A percentile compares a stretch with the other conserved stretches of the same genome.
Evolutionary conservation across 2,329 filamentous ascomycete genomes (phyloP).

Genomic region (Proliferodiscus dingleyae): DNA sequence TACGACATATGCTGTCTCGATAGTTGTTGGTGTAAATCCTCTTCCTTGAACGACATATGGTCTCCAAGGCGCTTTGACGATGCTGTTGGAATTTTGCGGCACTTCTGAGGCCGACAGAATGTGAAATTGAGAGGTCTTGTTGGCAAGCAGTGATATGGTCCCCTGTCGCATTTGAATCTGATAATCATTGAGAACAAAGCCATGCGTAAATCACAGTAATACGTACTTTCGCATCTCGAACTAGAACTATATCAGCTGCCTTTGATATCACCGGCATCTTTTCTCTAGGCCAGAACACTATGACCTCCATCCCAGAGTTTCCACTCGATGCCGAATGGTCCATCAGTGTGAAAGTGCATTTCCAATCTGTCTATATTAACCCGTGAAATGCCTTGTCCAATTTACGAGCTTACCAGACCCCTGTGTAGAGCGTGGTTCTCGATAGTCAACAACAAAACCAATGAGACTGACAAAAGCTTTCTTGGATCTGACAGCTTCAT

Average conservation of each 20-base stretch:
- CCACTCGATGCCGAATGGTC: slow-evolving; percentile 47
- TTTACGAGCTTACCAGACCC: slow-evolving; percentile 39
- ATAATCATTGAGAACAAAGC: slow-evolving; percentile 5
- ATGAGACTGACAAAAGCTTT: slow-evolving; percentile 51
- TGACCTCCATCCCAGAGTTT: slow-evolving; percentile 42
- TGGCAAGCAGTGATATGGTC: slow-evolving; percentile 41
- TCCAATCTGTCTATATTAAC: slow-evolving; percentile 45
- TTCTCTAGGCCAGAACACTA: slow-evolving; percentile 53
- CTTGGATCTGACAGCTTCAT: slow-evolving; percentile 35
- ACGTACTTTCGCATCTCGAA: slow-evolving; percentile 47
- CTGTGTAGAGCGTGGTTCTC: slow-evolving; percentile 47
- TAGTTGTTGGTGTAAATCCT: slow-evolving; percentile 9
- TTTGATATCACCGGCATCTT: slow-evolving; percentile 44
- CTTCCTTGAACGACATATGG: slow-evolving; percentile 11
- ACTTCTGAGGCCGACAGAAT: slow-evolving; percentile 40
- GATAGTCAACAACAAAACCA: slow-evolving; percentile 65
- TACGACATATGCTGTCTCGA: slow-evolving; percentile 40
- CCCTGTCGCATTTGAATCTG: slow-evolving; percentile 39
- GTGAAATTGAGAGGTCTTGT: slow-evolving; percentile 39
- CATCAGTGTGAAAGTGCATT: slow-evolving; percentile 55
- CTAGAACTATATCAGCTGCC: slow-evolving; percentile 59
- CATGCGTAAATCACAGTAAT: slow-evolving; percentile 25
- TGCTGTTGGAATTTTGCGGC: slow-evolving; percentile 22
- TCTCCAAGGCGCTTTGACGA: slow-evolving; percentile 12
- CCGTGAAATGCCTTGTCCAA: slow-evolving; percentile 1